These are phyloP conservation scores for Wilhelminamyces savonicus DNA, from an alignment of 805 yeast genomes.

Conservation along the genomic window DNA sequence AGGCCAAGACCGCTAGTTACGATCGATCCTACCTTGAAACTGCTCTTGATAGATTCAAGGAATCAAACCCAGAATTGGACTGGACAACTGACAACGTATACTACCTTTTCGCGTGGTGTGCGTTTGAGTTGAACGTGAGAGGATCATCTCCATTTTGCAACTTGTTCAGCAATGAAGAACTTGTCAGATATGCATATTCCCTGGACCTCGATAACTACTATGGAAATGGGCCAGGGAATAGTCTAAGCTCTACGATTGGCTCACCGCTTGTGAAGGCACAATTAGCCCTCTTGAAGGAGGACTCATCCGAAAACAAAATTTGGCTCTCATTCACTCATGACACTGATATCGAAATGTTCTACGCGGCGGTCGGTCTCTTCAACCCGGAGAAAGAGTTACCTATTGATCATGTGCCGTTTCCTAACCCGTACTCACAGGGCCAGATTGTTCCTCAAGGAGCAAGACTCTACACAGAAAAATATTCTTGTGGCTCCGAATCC, in stretches of 20 bases:
- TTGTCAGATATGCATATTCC: conserved; percentile 54
- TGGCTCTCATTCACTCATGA: conserved; percentile 76
- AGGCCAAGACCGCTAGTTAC: conserved; percentile 19
- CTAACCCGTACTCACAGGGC: conserved; percentile 39
- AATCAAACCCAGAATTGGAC: conserved; percentile 47
- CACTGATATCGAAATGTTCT: conserved; percentile 52
- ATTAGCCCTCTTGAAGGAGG: conserved; percentile 41
- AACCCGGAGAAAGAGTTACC: conserved; percentile 39
- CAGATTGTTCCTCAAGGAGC: conserved; percentile 37
- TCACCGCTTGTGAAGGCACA: conserved; percentile 47
- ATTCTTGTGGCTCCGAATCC: conserved; percentile 18
- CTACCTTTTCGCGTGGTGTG: conserved; percentile 57
- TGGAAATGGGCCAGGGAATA: conserved; percentile 57
- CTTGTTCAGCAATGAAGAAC: conserved; percentile 63
- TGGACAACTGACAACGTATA: conserved; percentile 48
- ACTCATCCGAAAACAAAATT: conserved; percentile 40
- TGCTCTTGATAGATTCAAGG: conserved; percentile 55
- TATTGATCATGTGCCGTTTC: conserved; percentile 40
- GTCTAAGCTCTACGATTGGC: conserved; percentile 53
- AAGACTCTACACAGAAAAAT: conserved; percentile 32
- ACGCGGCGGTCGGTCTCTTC: conserved; percentile 59
- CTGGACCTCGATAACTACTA: conserved; percentile 57
- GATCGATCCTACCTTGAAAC: conserved; percentile 40
- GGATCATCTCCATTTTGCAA: conserved; percentile 68
- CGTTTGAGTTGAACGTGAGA: conserved; percentile 64